Conservation (phyloP, 2,329 filamentous ascomycete species). For the Fusarium pininemorale region DNA sequence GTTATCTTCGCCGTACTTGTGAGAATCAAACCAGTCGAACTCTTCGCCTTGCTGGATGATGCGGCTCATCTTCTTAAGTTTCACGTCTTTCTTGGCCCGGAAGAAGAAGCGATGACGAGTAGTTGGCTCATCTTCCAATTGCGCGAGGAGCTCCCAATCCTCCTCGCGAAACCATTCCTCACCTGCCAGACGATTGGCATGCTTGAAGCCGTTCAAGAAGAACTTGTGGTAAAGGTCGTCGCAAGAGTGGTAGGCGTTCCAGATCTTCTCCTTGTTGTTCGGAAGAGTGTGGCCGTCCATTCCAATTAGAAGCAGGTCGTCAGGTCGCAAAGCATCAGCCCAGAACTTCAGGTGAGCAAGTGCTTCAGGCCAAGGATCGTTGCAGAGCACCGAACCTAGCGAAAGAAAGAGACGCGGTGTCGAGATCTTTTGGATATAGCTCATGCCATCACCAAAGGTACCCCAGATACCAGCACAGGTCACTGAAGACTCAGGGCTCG, state of each 20-base stretch:
- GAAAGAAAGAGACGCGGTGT: conserved; percentile 51
- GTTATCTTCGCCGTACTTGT: conserved; percentile 51
- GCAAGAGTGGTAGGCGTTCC: conserved; percentile 52
- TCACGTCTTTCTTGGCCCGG: conserved; percentile 48
- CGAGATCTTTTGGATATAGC: conserved; percentile 44
- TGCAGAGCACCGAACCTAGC: conserved; percentile 54
- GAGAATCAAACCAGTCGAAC: conserved; percentile 56
- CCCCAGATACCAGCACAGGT: conserved; percentile 52
- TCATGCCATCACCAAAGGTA: conserved; percentile 50
- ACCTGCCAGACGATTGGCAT: conserved; percentile 49
- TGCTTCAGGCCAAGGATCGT: conserved; percentile 51
- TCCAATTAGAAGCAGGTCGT: conserved; percentile 51
- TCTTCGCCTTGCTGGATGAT: conserved; percentile 47
- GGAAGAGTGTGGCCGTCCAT: conserved; percentile 53
- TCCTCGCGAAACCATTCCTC: conserved; percentile 48
- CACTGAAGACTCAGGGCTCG: conserved; percentile 40
- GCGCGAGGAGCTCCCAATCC: conserved; percentile 51
- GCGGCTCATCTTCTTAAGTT: conserved; percentile 36
- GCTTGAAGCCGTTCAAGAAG: conserved; percentile 52
- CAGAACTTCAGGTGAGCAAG: conserved; percentile 49
- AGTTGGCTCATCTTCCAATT: conserved; percentile 48
- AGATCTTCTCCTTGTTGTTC: conserved; percentile 49
- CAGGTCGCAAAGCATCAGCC: conserved; percentile 47
- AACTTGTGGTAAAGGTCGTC: conserved; percentile 49
- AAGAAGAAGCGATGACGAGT: conserved; percentile 54